phyloP scores from a whole-genome alignment of 495 filamentous ascomycete species.

The Diplogelasinospora grovesii region DNA sequence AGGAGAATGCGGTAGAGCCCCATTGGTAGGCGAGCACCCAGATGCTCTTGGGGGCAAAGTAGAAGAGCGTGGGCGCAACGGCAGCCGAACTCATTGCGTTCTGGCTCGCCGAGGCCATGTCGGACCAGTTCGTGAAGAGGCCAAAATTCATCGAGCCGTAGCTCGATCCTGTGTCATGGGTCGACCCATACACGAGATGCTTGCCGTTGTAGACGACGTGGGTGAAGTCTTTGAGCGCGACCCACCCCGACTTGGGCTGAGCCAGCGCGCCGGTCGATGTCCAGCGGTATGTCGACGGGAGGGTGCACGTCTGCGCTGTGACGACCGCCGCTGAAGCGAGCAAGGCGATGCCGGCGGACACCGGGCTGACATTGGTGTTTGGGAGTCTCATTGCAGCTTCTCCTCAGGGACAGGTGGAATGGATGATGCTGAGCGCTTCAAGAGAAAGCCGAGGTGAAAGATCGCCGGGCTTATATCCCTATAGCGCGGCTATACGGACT shows the following conservation, averaged over 20 bases:
- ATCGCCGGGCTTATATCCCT: not conserved
- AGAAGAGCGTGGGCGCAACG: slow-evolving; percentile 57
- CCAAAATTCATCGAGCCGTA: slow-evolving; percentile 55
- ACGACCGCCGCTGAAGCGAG: slow-evolving; percentile 14
- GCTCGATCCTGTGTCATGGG: slow-evolving; percentile 24
- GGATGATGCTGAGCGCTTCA: not conserved
- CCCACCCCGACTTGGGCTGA: slow-evolving; percentile 45
- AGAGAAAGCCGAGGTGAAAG: not conserved
- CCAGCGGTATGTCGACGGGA: slow-evolving; percentile 52
- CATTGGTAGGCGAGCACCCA: slow-evolving; percentile 60
- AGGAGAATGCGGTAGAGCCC: slow-evolving; percentile 52
- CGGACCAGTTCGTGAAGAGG: slow-evolving; percentile 49
- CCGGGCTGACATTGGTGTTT: too few relatives aligned
- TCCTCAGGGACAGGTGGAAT: not conserved
- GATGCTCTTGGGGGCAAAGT: slow-evolving; percentile 52
- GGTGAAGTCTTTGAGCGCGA: slow-evolving; percentile 55
- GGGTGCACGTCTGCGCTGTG: slow-evolving; percentile 31
- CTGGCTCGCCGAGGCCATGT: slow-evolving; percentile 49
- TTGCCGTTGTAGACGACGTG: slow-evolving; percentile 45
- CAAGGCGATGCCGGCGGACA: too few relatives aligned
- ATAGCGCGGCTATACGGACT: not conserved
- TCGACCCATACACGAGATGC: slow-evolving; percentile 50
- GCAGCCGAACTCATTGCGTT: slow-evolving; percentile 41
- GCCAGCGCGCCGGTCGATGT: slow-evolving; percentile 45
- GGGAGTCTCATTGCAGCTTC: slow-evolving; percentile 6